A percentile compares a stretch with the other conserved stretches of the same genome.
Evolutionary conservation across 352 stramenopile species (phyloP).

Genomic region (Pythium sukuiense): DNA sequence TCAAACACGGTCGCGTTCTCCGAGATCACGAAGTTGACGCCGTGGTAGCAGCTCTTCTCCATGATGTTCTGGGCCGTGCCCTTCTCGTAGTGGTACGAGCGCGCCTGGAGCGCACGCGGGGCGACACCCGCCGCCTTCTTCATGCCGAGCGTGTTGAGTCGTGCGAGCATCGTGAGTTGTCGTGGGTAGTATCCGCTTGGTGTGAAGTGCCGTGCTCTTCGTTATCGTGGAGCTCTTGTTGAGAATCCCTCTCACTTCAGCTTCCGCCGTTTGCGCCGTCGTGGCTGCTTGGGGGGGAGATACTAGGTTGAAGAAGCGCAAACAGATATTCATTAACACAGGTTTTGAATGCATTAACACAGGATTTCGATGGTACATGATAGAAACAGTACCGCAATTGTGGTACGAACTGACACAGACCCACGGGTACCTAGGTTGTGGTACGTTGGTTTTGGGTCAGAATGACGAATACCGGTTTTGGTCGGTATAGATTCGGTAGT

Average conservation of each 20-base stretch:
- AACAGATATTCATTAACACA: constrained; percentile 22
- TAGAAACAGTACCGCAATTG: not conserved
- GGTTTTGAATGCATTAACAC: constrained; percentile 5
- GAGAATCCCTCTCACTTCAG: not conserved
- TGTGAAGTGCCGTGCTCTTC: not conserved
- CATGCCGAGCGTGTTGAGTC: constrained; percentile 1
- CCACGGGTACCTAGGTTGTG: not conserved
- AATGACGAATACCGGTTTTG: not conserved
- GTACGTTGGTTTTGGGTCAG: not conserved
- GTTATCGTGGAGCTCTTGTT: not conserved
- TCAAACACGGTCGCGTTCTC: constrained; percentile 94
- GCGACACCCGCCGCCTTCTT: not conserved
- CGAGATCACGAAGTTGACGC: constrained; percentile 94
- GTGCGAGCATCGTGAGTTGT: constrained; percentile 1
- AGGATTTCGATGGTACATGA: constrained; percentile 1
- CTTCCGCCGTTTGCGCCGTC: constrained; percentile 2
- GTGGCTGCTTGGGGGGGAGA: constrained; percentile 22
- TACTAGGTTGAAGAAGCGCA: constrained; percentile 22
- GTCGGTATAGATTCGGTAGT: constrained; percentile 1
- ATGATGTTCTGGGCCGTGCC: constrained; percentile 90
- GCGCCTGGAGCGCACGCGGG: constrained; percentile 13
- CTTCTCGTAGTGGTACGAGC: constrained; percentile 71
- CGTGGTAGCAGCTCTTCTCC: constrained; percentile 92
- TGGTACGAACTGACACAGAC: not conserved
- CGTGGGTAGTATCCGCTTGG: not conserved